Evolutionary conservation across 495 filamentous ascomycete genomes (phyloP).

Genomic region (Penicillium bialowiezense): DNA sequence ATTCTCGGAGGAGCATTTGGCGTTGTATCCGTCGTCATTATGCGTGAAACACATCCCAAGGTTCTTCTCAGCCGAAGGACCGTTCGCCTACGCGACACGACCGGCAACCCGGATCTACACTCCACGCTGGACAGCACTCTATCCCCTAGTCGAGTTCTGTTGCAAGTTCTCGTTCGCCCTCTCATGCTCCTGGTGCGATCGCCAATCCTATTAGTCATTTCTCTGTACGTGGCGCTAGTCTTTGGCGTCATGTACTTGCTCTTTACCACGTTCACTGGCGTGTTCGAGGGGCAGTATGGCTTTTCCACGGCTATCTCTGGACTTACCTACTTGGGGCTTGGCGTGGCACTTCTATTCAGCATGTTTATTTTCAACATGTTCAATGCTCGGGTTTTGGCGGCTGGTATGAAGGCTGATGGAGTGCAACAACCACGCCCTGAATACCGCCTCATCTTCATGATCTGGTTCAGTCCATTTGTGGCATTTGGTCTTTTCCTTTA

Average conservation of each 20-base stretch:
- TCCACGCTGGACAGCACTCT: constrained; percentile 52
- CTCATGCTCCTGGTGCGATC: constrained; percentile 33
- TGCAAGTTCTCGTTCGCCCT: constrained; percentile 19
- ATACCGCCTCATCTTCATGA: constrained; percentile 29
- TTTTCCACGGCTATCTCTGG: constrained; percentile 28
- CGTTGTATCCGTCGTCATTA: constrained; percentile 44
- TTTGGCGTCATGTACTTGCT: constrained; percentile 39
- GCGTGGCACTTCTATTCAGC: constrained; percentile 24
- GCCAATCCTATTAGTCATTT: constrained; percentile 34
- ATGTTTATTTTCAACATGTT: constrained; percentile 22
- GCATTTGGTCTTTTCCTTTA: constrained; percentile 33
- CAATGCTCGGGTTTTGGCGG: constrained; percentile 19
- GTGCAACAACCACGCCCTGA: constrained; percentile 22
- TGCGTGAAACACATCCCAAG: constrained; percentile 68
- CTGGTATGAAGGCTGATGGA: constrained; percentile 3
- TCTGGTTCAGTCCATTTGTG: constrained; percentile 22
- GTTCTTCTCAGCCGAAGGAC: constrained; percentile 71
- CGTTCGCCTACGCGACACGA: constrained; percentile 45
- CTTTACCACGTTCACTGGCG: constrained; percentile 38
- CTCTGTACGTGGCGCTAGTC: constrained; percentile 31
- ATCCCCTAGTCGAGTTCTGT: constrained; percentile 40
- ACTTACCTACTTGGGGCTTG: constrained; percentile 36
- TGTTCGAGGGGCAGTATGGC: constrained; percentile 32
- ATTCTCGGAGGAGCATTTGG: constrained; percentile 32
- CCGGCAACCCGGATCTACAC: constrained; percentile 51